Evolutionary conservation across 2,329 filamentous ascomycete genomes (phyloP), one percentile per base, ranked within the genome.

Genomic region (Colletotrichum sp.): DNA sequence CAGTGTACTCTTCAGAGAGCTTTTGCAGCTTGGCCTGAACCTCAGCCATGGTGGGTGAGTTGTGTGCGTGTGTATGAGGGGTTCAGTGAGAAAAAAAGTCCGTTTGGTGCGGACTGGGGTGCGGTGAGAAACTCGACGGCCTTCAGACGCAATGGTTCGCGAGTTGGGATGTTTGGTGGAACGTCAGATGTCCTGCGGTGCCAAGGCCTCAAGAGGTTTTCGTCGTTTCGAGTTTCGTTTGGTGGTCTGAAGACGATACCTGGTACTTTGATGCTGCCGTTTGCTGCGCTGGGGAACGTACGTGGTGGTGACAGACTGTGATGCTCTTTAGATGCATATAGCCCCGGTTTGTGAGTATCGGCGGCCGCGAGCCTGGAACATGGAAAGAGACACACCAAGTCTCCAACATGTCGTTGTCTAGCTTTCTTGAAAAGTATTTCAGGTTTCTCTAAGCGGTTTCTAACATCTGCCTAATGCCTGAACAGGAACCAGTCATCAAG

Each of bases 1-100:
- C 93, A 83, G 96, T 94, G 83, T 94, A 98, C 78, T 98, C 94
- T 68, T 98, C 96, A 1, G 95, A 96, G 58, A 98, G 91, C 69
- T 89, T 88, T 86, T 98, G 96, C 30, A 98, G 89, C 81, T 91
- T 91, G 77, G 93, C 94, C 83, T 98, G 95, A 77, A 91, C 85
- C 77, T 95, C 93, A 73, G 93, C 90, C 93, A 96, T 96, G 62
- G 65, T 83, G 58, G 28, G 15, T 62, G 43, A 65, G 64, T 52
- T 13, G 10, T 52, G 43, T 48, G 32, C 30, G 43, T 13, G 21
- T 21, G 58, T 62, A 30, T 69, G 73, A 76, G 70, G 73, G 70
- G 73, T 64, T 75, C 67, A 66, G 12, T 48, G 62, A 72, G 58
- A 26, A 52, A 70, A 70, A 70, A 75, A 73, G 43, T 24, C 21